A percentile compares a stretch with the other conserved stretches of the same genome.
phyloP scores from a whole-genome alignment of 345 rosid species.

The Citrus sp. region DNA sequence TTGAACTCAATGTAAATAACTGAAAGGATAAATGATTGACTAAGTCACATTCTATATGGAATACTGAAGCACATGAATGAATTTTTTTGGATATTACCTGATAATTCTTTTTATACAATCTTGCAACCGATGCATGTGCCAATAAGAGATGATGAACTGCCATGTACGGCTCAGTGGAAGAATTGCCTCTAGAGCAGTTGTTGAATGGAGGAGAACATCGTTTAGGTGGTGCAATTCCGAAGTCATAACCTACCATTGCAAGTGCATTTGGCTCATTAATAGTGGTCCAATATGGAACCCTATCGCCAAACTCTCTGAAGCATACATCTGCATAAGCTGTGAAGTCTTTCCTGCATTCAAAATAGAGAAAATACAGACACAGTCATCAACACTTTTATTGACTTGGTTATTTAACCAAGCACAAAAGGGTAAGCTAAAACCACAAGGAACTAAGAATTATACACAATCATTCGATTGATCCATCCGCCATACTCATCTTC shows the following conservation, averaged over 20 bases:
- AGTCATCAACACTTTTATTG: too few relatives aligned
- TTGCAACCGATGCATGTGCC: slow-evolving; percentile 69
- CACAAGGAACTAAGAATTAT: slow-evolving; percentile 6
- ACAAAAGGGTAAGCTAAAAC: neutral
- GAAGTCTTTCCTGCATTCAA: slow-evolving; percentile 66
- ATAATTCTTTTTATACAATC: slow-evolving; percentile 50
- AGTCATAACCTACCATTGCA: slow-evolving; percentile 30
- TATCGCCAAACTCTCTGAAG: slow-evolving; percentile 72
- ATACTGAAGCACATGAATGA: neutral
- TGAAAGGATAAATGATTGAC: neutral
- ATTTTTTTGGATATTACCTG: slow-evolving; percentile 34
- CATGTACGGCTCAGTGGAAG: slow-evolving; percentile 67
- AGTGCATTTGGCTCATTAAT: slow-evolving; percentile 60
- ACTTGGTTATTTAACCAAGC: neutral
- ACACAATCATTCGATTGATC: slow-evolving; percentile 52
- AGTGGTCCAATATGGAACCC: slow-evolving; percentile 64
- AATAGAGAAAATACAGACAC: neutral
- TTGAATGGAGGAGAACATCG: slow-evolving; percentile 38
- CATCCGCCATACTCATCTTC: slow-evolving; percentile 81
- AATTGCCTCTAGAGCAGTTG: slow-evolving; percentile 44
- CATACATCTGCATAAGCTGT: slow-evolving; percentile 70
- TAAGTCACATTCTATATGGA: neutral
- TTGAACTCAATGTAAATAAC: neutral
- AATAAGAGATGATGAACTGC: slow-evolving; percentile 62
- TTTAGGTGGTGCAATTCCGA: slow-evolving; percentile 31